Evolutionary conservation across 2,329 filamentous ascomycete genomes (phyloP).

Genomic region (Keithomyces neogunnii): DNA sequence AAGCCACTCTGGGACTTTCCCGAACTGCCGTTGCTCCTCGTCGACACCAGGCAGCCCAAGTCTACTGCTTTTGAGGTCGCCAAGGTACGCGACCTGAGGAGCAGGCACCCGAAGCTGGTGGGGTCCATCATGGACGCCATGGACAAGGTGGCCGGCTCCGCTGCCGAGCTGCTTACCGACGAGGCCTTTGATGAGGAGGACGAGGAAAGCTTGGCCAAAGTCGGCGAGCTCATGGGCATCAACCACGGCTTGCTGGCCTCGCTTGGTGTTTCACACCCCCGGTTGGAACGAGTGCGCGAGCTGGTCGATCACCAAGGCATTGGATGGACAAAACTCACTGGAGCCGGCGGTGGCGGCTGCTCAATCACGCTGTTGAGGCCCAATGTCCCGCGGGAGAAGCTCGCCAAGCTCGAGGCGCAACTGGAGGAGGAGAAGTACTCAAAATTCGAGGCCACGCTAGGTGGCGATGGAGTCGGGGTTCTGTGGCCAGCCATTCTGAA

Average conservation of each 20-base stretch:
- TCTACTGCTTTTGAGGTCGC: conserved; percentile 79
- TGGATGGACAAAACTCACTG: conserved; percentile 96
- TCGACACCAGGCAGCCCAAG: conserved; percentile 82
- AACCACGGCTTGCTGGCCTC: conserved; percentile 92
- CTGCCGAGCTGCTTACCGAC: conserved; percentile 45
- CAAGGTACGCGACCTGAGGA: conserved; percentile 70
- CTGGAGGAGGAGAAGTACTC: conserved; percentile 67
- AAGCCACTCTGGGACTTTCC: conserved; percentile 78
- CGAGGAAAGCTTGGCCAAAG: conserved; percentile 54
- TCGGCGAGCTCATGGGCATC: conserved; percentile 84
- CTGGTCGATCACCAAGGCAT: conserved; percentile 82
- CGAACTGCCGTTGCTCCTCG: conserved; percentile 78
- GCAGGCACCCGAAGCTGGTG: conserved; percentile 66
- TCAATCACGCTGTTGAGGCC: conserved; percentile 85
- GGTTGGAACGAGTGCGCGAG: conserved; percentile 84
- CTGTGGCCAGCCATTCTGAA: conserved; percentile 87
- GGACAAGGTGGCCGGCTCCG: conserved; percentile 57
- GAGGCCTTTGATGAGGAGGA: conserved; percentile 60
- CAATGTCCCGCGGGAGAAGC: conserved; percentile 43
- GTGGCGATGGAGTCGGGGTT: conserved; percentile 88
- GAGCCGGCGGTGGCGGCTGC: conserved; percentile 90
- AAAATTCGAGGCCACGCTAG: conserved; percentile 82
- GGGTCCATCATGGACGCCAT: conserved; percentile 79
- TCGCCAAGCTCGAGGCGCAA: conserved; percentile 55
- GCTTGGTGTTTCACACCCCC: conserved; percentile 88